phyloP scores from a whole-genome alignment of 176 grass and related monocot genomes.

The Hordeum vulgare region MorexV3_pseudomolecules_assembly NC_058522.1:535228989-535229488 shows the following conservation, averaged over 20 bases:
- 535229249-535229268: neutral
- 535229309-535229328: neutral
- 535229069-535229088: conserved; percentile 16
- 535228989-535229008: conserved; percentile 35
- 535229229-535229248: conserved; percentile 90
- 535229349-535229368: conserved; percentile 51
- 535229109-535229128: conserved; percentile 6
- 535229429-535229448: conserved; percentile 65
- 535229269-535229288: neutral
- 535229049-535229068: neutral
- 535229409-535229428: conserved; percentile 7
- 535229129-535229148: neutral
- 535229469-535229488: neutral
- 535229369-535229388: conserved; percentile 45
- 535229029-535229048: neutral
- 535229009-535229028: conserved; percentile 60
- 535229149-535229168: conserved; percentile 43
- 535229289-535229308: neutral
- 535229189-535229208: conserved; percentile 94
- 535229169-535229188: conserved; percentile 54
- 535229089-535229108: conserved; percentile 33
- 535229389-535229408: conserved; percentile 22
- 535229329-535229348: conserved; percentile 37
- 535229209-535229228: conserved; percentile 48
- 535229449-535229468: conserved; percentile 75